Conservation (phyloP, 2,329 filamentous ascomycete genomes). For the Fusarium musae region DNA sequence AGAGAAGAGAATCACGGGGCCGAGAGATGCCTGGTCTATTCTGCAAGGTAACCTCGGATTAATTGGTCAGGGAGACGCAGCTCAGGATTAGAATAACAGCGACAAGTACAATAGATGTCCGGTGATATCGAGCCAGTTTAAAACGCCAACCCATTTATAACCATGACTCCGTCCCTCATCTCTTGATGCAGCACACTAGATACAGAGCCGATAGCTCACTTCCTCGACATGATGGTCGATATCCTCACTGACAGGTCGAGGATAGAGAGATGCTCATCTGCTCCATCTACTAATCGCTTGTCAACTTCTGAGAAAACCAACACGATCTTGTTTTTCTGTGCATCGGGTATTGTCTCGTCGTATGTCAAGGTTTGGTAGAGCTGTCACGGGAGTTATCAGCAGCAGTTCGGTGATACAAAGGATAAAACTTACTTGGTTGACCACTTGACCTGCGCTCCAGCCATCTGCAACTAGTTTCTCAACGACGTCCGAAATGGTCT, state of each 20-base stretch:
- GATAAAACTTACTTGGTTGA: constrained; percentile 73
- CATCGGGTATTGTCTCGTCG: constrained; percentile 84
- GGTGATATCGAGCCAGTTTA: constrained; percentile 33
- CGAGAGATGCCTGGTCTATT: constrained; percentile 60
- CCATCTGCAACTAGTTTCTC: constrained; percentile 95
- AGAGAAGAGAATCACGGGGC: constrained; percentile 39
- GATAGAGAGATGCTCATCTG: constrained; percentile 93
- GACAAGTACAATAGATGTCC: constrained; percentile 26
- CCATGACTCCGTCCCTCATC: constrained; percentile 39
- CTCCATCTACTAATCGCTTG: constrained; percentile 92
- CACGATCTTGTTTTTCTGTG: constrained; percentile 91
- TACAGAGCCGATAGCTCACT: constrained; percentile 35
- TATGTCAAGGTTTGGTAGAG: constrained; percentile 85
- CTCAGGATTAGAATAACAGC: constrained; percentile 24
- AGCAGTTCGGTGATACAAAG: background rate
- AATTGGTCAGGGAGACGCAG: constrained; percentile 53
- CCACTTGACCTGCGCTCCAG: constrained; percentile 92
- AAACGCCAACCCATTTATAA: constrained; percentile 42
- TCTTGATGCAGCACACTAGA: constrained; percentile 11
- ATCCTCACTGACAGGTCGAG: constrained; percentile 86
- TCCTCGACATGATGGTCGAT: constrained; percentile 73
- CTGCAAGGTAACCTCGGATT: constrained; percentile 66
- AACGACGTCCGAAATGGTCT: constrained; percentile 79
- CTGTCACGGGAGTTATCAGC: constrained; percentile 51
- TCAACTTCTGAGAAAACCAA: constrained; percentile 93